Base-by-base conservation (phyloP, 1,139 yeast genomes). In the Kurtzmaniella quercitrusa region DNA sequence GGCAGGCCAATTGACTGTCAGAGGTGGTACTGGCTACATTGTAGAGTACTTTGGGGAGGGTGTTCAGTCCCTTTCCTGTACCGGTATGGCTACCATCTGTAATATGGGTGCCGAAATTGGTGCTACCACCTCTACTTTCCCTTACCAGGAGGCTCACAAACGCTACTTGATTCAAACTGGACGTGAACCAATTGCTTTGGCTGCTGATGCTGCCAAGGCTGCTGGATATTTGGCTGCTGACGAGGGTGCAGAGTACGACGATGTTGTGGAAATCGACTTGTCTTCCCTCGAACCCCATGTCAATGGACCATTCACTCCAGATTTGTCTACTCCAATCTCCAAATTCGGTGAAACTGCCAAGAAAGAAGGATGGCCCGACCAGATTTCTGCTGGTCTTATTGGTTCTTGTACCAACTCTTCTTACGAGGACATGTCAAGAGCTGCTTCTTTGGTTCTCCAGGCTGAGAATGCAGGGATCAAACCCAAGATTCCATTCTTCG, bases 21-120 rank as follows among this genome's bases (percentile, higher is more conserved):
- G 95, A 71, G 98, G 98, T 60, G 98, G 98, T 63, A 93, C 98
- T 41, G 98, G 98, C 44, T 86, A 70, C 67, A 89, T 93, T 56
- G 90, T 93, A 42, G 98, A 93, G 68, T 93, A 93, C 70, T 89
- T 88, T 57, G 98, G 98, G 50, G 90, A 84, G 48, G 98, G 98
- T 66, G 96, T 91, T 17, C 68, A 81, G 51, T 68, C 83, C 33
- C 76, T 93, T 50, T 85, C 95, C 27, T 89, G 96, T 70, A 93
- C 98, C 16, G 98, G 98, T 70, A 93, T 93, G 98, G 98, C 95
- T 43, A 93, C 98, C 46, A 91, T 93, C 58, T 91, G 98, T 77
- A 93, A 93, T 68, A 93, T 93, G 98, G 98, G 98, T 60, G 98
- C 98, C 44, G 98, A 93, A 69, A 88, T 93, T 49, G 98, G 98